Conservation (phyloP, 2,329 filamentous ascomycete species). For the Stagonosporopsis tanaceti region DNA sequence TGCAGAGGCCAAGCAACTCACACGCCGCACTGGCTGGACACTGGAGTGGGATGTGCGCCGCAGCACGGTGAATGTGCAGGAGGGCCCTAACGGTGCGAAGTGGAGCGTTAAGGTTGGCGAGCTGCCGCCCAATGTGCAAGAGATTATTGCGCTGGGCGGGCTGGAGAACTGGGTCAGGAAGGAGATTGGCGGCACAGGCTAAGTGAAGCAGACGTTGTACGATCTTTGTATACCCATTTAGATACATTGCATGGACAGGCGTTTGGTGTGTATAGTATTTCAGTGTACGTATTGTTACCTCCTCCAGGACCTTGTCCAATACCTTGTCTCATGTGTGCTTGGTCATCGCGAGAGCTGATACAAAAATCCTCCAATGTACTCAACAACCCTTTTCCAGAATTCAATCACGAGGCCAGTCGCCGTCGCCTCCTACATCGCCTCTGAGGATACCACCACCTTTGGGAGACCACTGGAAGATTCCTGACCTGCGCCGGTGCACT, state of each 20-base stretch:
- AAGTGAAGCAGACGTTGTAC: constrained; percentile 19
- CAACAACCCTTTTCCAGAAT: not conserved
- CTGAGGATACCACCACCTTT: constrained; percentile 9
- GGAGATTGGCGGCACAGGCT: constrained; percentile 60
- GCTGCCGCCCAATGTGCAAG: constrained; percentile 84
- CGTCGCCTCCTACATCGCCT: constrained; percentile 8
- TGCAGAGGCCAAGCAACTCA: constrained; percentile 64
- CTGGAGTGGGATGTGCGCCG: constrained; percentile 81
- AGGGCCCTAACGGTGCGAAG: constrained; percentile 69
- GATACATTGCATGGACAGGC: constrained; percentile 25
- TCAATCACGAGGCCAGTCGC: not conserved
- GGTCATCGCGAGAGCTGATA: not conserved
- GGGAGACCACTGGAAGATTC: constrained; percentile 5
- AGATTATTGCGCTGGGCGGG: constrained; percentile 66
- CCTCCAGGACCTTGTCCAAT: constrained; percentile 2
- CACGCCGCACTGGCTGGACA: constrained; percentile 82
- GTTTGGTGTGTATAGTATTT: constrained; percentile 15
- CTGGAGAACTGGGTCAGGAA: constrained; percentile 84
- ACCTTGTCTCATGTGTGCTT: not conserved
- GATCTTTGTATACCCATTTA: constrained; percentile 30
- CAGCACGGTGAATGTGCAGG: constrained; percentile 74
- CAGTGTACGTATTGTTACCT: constrained; percentile 10
- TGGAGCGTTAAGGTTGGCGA: constrained; percentile 87
- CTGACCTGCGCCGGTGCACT: constrained; percentile 4
- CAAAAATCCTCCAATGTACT: not conserved